Evolutionary conservation across 2,329 filamentous ascomycete species (phyloP), one percentile per base, ranked within the genome.

Genomic region (Dothideomycetidae sp.): DNA sequence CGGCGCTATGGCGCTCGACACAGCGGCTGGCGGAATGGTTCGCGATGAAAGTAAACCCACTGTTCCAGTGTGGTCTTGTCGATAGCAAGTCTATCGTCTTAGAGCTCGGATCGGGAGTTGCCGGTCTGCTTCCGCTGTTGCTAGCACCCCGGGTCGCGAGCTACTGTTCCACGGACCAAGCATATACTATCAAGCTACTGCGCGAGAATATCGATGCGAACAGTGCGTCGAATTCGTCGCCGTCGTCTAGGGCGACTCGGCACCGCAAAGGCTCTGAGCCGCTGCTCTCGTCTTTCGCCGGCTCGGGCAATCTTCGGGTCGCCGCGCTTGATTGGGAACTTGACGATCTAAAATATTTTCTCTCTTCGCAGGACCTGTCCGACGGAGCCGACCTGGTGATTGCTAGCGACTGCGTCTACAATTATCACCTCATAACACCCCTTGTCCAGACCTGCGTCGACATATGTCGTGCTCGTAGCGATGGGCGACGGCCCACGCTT

Each of bases 391-490:
- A 55, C 50, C 59, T 75, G 10, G 64, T 96, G 9, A 55, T 96
- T 23, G 84, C 85, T 3, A 93, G 84, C 53, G 90, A 98, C 57
- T 94, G 86, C 57, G 79, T 98, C 48, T 98, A 92, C 64, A 98
- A 96, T 58, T 82, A 93, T 46, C 73, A 80, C 2, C 70, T 96
- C 3, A 73, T 96, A 15, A 63, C 71, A 30, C 84, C 86, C 0
- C 72, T 96, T 33, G 81, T 90, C n/a, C 71, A 78, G 49, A 81
- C 83, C 0, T 93, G 82, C 54, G 73, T 66, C 4, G 81, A 92
- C 44, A 68, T 76, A 15, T 93, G 84, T 56, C 61, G 61, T 7
- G 57, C 88, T 11, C 65, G 76, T 23, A 16, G 37, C 29, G 7
- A 29, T 7, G 36, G 18, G 9, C 38, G 39, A 5, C 23, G 38